These are phyloP conservation scores for Datura wrightii DNA, from an alignment of 257 asterid genomes.

Conservation along the genomic window DNA sequence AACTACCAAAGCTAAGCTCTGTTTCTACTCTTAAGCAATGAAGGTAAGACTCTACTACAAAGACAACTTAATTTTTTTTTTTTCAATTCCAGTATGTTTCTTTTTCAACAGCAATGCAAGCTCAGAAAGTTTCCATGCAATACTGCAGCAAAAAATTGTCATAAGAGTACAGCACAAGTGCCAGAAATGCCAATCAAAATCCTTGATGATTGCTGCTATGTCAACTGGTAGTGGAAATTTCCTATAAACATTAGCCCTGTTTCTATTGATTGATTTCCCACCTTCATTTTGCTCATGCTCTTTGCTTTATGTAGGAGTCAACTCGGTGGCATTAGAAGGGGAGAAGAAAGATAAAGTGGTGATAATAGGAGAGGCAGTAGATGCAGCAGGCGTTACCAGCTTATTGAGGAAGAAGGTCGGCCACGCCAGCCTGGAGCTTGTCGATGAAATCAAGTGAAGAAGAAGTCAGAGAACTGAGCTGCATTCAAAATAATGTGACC, in stretches of 20 bases:
- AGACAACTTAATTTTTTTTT: neutral
- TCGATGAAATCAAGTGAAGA: conserved; percentile 34
- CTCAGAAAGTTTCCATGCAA: neutral
- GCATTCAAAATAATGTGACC: neutral
- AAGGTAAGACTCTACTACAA: conserved; percentile 6
- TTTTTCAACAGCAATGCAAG: neutral
- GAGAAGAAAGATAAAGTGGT: conserved; percentile 46
- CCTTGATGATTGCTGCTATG: conserved; percentile 57
- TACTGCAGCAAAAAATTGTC: conserved; percentile 47
- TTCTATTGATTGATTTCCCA: conserved; percentile 17
- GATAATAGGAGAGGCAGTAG: conserved; percentile 55
- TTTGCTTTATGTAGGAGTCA: conserved; percentile 43
- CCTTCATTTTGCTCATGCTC: neutral
- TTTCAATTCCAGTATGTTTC: neutral
- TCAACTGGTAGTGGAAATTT: conserved; percentile 43
- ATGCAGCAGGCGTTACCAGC: conserved; percentile 47
- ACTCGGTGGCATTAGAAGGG: conserved; percentile 49
- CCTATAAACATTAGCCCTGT: neutral
- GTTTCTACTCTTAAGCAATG: neutral
- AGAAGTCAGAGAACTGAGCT: neutral
- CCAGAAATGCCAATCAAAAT: conserved; percentile 54
- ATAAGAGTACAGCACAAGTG: conserved; percentile 45
- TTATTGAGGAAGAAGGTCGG: conserved; percentile 61
- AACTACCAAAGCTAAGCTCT: neutral
- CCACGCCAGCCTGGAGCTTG: conserved; percentile 50